phyloP scores from a whole-genome alignment of 2,329 filamentous ascomycete species.

The Ceratocystiopsis brevicomis region DNA sequence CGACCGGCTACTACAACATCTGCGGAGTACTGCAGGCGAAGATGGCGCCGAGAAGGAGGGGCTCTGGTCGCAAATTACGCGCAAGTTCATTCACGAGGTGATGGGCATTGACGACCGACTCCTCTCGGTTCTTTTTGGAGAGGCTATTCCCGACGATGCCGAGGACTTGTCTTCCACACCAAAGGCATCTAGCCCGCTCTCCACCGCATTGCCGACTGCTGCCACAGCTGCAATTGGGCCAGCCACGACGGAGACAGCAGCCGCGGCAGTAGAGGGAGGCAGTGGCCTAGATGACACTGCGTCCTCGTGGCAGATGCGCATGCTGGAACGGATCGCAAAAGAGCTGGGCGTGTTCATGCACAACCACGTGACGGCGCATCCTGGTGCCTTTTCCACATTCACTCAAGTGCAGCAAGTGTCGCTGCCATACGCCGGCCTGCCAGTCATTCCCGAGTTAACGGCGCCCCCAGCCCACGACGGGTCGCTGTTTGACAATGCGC shows the following conservation, averaged over 20 bases:
- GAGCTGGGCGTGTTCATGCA: slow-evolving; percentile 74
- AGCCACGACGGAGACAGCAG: slow-evolving; percentile 12
- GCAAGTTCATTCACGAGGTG: slow-evolving; percentile 70
- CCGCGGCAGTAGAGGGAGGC: slow-evolving; percentile 16
- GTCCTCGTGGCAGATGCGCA: slow-evolving; percentile 47
- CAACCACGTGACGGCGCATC: slow-evolving; percentile 59
- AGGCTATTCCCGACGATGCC: slow-evolving; percentile 37
- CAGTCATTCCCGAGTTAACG: slow-evolving; percentile 35
- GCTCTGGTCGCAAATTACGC: slow-evolving; percentile 64
- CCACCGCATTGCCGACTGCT: too few relatives aligned
- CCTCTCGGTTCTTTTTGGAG: slow-evolving; percentile 73
- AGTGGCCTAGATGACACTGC: not conserved
- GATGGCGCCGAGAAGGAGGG: slow-evolving; percentile 33
- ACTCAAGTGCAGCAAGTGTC: slow-evolving; percentile 42
- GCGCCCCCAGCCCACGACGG: slow-evolving; percentile 3
- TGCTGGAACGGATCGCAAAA: slow-evolving; percentile 67
- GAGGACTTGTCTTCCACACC: slow-evolving; percentile 22
- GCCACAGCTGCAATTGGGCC: slow-evolving; percentile 6
- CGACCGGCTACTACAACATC: slow-evolving; percentile 9
- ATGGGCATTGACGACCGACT: slow-evolving; percentile 79
- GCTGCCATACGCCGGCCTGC: slow-evolving; percentile 62
- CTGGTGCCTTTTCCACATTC: slow-evolving; percentile 77
- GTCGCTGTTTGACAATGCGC: too few relatives aligned
- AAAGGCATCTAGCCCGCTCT: slow-evolving; percentile 18
- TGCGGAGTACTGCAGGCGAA: slow-evolving; percentile 10